phyloP scores from a whole-genome alignment of 148 eudicot genomes.

The Vaccinium vitisidaea region DNA sequence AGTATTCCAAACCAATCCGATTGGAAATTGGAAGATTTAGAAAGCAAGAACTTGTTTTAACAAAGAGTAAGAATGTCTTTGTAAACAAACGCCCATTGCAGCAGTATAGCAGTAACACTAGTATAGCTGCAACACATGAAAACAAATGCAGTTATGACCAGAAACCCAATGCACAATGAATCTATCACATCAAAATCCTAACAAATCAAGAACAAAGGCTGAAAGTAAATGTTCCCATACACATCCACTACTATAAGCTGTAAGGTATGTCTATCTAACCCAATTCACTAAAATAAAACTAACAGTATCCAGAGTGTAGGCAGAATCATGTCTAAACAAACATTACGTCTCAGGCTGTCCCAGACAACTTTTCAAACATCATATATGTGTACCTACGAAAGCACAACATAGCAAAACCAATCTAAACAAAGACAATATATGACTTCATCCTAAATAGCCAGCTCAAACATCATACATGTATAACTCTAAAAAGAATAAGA shows the following conservation, averaged over 20 bases:
- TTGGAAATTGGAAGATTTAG: not conserved
- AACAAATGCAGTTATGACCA: not conserved
- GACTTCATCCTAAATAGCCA: not conserved
- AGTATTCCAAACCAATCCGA: not conserved
- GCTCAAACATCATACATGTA: not conserved
- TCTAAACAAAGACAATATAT: not conserved
- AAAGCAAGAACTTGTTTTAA: not conserved
- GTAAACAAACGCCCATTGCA: not conserved
- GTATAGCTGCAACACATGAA: not conserved
- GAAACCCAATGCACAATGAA: not conserved
- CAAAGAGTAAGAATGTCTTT: not conserved
- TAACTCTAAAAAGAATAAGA: not conserved
- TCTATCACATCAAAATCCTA: not conserved
- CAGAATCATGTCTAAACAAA: not conserved
- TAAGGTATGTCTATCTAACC: not conserved
- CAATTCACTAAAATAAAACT: not conserved
- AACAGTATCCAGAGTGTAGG: not conserved
- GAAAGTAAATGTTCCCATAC: not conserved
- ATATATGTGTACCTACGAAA: not conserved
- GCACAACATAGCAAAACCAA: not conserved
- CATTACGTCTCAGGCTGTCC: not conserved
- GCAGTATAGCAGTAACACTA: not conserved
- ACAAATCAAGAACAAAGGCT: not conserved
- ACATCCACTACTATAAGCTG: not conserved
- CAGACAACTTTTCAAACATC: not conserved